Conservation (phyloP, 805 yeast species). For the Ogataea sp. region DNA sequence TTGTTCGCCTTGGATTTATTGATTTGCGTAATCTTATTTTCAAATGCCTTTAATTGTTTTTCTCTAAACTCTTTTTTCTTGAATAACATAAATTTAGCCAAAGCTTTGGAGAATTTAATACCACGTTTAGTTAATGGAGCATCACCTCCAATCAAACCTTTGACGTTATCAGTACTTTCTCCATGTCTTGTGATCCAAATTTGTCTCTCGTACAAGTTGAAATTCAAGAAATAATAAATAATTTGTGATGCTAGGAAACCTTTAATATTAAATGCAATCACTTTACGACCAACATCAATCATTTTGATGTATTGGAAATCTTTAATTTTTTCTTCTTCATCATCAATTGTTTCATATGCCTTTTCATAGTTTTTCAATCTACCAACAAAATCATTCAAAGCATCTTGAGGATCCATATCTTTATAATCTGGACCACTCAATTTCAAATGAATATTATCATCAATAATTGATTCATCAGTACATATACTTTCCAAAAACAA, state of each 20-base stretch:
- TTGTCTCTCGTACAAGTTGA: conserved; percentile 82
- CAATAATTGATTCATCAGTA: conserved; percentile 67
- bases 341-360: conserved; percentile 83
- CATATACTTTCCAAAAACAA: conserved; percentile 83
- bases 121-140: conserved; percentile 78
- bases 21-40: conserved; percentile 32
- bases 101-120: conserved; percentile 57
- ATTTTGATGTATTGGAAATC: conserved; percentile 83
- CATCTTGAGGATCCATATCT: conserved; percentile 74
- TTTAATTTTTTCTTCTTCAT: conserved; percentile 55
- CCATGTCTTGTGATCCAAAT: conserved; percentile 96
- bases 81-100: conserved; percentile 64
- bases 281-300: conserved; percentile 93
- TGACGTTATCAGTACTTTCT: conserved; percentile 77
- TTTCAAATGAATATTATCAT: conserved; percentile 74
- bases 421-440: conserved; percentile 89
- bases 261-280: conserved; percentile 84
- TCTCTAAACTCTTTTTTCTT: conserved; percentile 64
- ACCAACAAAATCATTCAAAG: conserved; percentile 74
- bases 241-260: conserved; percentile 88
- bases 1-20: too few species aligned
- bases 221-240: conserved; percentile 79
- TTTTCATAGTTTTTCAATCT: conserved; percentile 77
- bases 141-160: conserved; percentile 90
- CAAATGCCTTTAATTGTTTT: conserved; percentile 47